A percentile compares a stretch with the other conserved stretches of the same genome.
phyloP scores from a whole-genome alignment of 768 basidiomycete genomes.

The Serendipita sp. region DNA sequence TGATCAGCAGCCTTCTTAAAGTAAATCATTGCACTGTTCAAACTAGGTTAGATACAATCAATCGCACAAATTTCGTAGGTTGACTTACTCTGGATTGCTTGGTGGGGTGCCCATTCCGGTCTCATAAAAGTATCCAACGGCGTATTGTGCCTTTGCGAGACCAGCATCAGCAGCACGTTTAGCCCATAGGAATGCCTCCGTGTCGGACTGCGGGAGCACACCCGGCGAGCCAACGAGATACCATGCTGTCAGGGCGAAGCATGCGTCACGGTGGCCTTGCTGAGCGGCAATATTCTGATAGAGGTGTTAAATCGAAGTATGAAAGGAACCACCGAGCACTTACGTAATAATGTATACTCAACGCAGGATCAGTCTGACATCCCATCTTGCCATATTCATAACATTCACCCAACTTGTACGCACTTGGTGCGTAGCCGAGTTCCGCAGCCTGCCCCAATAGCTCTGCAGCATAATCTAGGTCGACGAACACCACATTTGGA shows the following conservation, averaged over 20 bases:
- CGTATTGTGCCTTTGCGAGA: conserved; percentile 91
- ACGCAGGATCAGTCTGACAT: conserved; percentile 89
- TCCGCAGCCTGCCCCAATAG: conserved; percentile 89
- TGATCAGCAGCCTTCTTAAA: conserved; percentile 83
- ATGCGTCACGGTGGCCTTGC: conserved; percentile 90
- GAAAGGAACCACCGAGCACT: conserved; percentile 21
- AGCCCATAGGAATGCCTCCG: conserved; percentile 95
- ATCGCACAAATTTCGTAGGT: conserved; percentile 8
- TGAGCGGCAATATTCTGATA: conserved; percentile 90
- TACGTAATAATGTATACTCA: conserved; percentile 98
- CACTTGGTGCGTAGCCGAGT: conserved; percentile 90
- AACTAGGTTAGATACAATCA: neutral
- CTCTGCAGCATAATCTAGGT: conserved; percentile 89
- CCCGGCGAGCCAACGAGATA: conserved; percentile 97
- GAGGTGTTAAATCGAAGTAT: conserved; percentile 6
- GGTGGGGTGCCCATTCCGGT: conserved; percentile 74
- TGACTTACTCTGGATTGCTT: conserved; percentile 48
- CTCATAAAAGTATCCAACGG: conserved; percentile 93
- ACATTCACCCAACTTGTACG: conserved; percentile 90
- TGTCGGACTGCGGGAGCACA: conserved; percentile 94
- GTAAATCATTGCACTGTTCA: conserved; percentile 48
- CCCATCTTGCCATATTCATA: conserved; percentile 99
- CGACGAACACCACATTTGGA: conserved; percentile 93
- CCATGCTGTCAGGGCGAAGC: conserved; percentile 97
- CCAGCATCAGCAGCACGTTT: conserved; percentile 88